Percentiles rank a stretch among this genome's conserved stretches.
phyloP scores from a whole-genome alignment of 2,329 filamentous ascomycete species.

The Endothia cerciana region DNA sequence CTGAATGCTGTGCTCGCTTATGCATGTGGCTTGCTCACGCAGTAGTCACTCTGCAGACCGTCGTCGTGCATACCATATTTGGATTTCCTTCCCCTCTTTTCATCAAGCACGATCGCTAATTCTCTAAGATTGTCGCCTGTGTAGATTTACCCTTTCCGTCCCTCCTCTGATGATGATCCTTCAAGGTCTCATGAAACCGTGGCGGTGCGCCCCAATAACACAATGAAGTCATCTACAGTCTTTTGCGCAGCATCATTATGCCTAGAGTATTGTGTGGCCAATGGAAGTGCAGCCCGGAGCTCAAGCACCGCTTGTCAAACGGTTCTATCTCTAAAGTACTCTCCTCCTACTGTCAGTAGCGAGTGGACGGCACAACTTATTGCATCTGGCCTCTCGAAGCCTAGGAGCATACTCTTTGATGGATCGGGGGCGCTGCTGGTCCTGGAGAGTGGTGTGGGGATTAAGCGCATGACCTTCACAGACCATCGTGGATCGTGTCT shows the following conservation, averaged over 20 bases:
- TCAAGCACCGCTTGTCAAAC: conserved; percentile 3
- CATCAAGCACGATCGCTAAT: background rate
- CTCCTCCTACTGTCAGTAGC: conserved; percentile 42
- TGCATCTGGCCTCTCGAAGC: conserved; percentile 45
- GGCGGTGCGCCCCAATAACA: background rate
- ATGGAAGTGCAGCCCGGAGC: background rate
- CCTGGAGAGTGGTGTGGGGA: conserved; percentile 48
- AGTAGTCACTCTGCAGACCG: background rate
- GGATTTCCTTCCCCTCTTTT: background rate
- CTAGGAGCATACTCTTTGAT: conserved; percentile 51
- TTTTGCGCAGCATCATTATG: background rate
- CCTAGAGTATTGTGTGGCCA: background rate
- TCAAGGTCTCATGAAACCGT: background rate
- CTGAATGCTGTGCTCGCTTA: conserved; percentile 4
- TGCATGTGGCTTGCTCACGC: conserved; percentile 3
- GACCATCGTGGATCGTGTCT: conserved; percentile 49
- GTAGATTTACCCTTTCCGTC: background rate
- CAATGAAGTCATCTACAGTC: conserved; percentile 5
- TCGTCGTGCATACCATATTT: background rate
- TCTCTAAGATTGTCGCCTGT: background rate
- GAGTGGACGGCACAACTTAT: conserved; percentile 52
- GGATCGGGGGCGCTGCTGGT: conserved; percentile 48
- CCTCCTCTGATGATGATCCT: background rate
- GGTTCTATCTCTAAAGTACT: conserved; percentile 40
- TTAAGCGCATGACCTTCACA: conserved; percentile 46